Evolutionary conservation across 306 rosid genomes (phyloP).

Genomic region (Prunus armeniaca): DNA sequence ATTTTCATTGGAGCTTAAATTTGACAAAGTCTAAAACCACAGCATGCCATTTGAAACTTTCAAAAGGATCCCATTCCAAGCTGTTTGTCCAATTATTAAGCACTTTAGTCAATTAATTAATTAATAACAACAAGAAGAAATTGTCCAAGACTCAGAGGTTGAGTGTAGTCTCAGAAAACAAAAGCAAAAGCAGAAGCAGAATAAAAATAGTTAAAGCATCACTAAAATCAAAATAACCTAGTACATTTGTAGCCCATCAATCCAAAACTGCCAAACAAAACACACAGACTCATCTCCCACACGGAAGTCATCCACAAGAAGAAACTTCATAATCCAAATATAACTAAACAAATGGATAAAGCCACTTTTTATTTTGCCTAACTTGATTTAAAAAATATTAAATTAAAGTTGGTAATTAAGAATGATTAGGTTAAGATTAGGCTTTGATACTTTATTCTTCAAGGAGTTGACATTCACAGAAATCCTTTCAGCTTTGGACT

Average conservation of each 20-base stretch:
- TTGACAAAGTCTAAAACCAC: not conserved
- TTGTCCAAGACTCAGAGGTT: not conserved
- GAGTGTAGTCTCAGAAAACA: constrained; percentile 37
- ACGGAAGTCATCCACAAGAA: constrained; percentile 29
- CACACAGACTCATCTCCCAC: not conserved
- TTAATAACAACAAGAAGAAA: not conserved
- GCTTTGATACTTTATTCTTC: constrained; percentile 16
- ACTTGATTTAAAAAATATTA: constrained; percentile 2
- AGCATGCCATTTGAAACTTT: not conserved
- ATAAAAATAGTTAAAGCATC: constrained; percentile 15
- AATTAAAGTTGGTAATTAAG: constrained; percentile 9
- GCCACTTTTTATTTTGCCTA: constrained; percentile 25
- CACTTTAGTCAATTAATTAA: too few species aligned
- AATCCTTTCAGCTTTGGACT: not conserved
- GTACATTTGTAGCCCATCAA: not conserved
- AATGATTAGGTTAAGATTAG: constrained; percentile 22
- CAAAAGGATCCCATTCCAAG: not conserved
- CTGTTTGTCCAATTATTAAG: not conserved
- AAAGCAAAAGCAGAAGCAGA: not conserved
- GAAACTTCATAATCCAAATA: not conserved
- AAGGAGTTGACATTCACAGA: constrained; percentile 33
- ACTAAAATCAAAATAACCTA: not conserved
- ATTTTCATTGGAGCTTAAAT: not conserved
- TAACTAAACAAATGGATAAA: not conserved
- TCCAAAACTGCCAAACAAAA: not conserved